phyloP scores from a whole-genome alignment of 192 early-diverging fungal species.

The Entomortierella beljakovae region DNA sequence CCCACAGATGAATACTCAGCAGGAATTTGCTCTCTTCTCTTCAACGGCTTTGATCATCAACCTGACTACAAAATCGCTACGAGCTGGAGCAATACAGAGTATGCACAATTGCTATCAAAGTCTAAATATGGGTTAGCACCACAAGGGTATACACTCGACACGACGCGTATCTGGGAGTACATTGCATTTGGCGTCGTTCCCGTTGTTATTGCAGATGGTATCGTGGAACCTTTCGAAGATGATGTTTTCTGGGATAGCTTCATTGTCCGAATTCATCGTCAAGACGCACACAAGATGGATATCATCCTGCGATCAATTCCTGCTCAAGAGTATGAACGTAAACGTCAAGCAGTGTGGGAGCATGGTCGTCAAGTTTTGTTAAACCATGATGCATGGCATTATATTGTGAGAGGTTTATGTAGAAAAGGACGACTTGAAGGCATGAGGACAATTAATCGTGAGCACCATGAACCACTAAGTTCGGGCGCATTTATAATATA shows the following conservation, averaged over 20 bases:
- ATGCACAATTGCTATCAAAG: constrained; percentile 40
- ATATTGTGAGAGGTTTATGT: constrained; percentile 55
- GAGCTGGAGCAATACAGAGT: constrained; percentile 21
- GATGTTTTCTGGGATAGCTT: constrained; percentile 64
- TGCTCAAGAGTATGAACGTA: constrained; percentile 54
- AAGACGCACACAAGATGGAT: constrained; percentile 54
- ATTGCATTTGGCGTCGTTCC: constrained; percentile 63
- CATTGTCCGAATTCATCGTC: constrained; percentile 53
- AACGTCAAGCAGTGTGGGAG: constrained; percentile 52
- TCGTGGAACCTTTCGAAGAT: constrained; percentile 63
- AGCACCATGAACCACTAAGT: constrained; percentile 1
- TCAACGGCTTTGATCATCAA: constrained; percentile 48
- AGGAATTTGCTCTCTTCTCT: constrained; percentile 56
- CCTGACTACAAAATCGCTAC: constrained; percentile 54
- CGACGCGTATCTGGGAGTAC: constrained; percentile 60
- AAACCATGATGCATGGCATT: constrained; percentile 58
- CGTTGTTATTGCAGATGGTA: constrained; percentile 61
- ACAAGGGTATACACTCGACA: constrained; percentile 59
- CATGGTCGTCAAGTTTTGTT: constrained; percentile 52
- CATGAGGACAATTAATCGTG: constrained; percentile 6
- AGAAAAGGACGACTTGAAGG: constrained; percentile 20
- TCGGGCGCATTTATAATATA: no score
- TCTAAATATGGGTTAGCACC: constrained; percentile 59
- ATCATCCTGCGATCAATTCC: constrained; percentile 31
- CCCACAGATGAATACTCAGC: constrained; percentile 49